phyloP scores from a whole-genome alignment of 495 filamentous ascomycete species.

The Lophium mytilinum region DNA sequence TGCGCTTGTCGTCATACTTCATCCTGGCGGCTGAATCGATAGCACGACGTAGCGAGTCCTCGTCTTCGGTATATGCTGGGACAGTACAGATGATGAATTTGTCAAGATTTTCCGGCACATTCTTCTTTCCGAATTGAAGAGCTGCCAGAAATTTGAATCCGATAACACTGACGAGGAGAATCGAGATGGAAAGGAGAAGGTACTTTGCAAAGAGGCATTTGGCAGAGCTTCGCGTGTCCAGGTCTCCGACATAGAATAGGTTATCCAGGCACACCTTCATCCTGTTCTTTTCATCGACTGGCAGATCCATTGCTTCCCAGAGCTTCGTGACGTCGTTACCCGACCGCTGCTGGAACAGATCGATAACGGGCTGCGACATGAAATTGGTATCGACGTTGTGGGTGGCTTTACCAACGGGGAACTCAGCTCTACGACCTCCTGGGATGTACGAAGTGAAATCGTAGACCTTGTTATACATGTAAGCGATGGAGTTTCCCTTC shows the following conservation, averaged over 20 bases:
- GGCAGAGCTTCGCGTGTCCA: conserved; percentile 84
- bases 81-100: conserved; percentile 99
- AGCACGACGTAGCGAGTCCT: conserved; percentile 90
- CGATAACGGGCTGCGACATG: conserved; percentile 67
- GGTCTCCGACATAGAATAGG: conserved; percentile 86
- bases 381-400: conserved; percentile 59
- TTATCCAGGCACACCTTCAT: conserved; percentile 90
- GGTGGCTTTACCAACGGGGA: conserved; percentile 40
- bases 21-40: conserved; percentile 95
- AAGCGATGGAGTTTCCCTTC: conserved; percentile 61
- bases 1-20: conserved; percentile 97
- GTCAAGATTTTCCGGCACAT: conserved; percentile 87
- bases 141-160: conserved; percentile 95
- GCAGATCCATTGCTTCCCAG: conserved; percentile 62
- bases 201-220: conserved; percentile 85
- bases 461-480: conserved; percentile 75
- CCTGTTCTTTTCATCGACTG: conserved; percentile 42
- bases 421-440: conserved; percentile 61
- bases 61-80: conserved; percentile 95
- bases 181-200: conserved; percentile 82
- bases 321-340: conserved; percentile 77
- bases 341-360: conserved; percentile 66
- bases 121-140: conserved; percentile 87
- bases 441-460: conserved; percentile 80
- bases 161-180: conserved; percentile 72